Base-by-base conservation (phyloP, 352 stramenopile genomes). In the Globisporangium ultimum region DNA sequence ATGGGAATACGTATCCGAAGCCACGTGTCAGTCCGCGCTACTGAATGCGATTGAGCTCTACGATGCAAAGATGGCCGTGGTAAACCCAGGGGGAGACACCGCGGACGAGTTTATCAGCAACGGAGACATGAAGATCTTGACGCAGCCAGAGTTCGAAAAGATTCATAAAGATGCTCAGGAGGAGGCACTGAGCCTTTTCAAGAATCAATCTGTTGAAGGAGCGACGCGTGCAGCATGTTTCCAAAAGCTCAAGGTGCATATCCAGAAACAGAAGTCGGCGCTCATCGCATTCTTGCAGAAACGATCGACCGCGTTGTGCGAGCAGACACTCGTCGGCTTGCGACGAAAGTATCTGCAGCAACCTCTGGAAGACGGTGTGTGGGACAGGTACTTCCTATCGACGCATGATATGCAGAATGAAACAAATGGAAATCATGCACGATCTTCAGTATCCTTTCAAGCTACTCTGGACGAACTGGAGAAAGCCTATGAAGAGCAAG, bases 1-100 rank as follows among this genome's bases (percentile, higher is more conserved):
- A 14, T 94, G 83, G 83, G 76, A 86, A 58, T 94, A 93, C 40
- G 85, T 94, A 14, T 84, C 78, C 4, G 83, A 94, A 53, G 83
- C 82, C 24, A 91, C 85, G 6, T 91, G 81, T 24, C 78, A 89
- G 53, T 70, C 72, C 10, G 83, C 83, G 24, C 65, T 87, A 43
- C 55, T 74, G 24, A 67, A 66, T 51, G 79, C 85, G 2, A 71
- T 84, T 17, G 72, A 80, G 18, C 53, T 74, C 18, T 95, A 91
- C 52, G 81, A 94, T 38, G 42, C 52, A 2, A 32, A 66, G 18
- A 89, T 93, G 62, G 63, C 62, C 3, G 60, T 59, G 6, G 67
- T 70, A 0, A 70, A 62, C 12, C 60, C 57, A 36, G 48, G 65
- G 67, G 32, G 18, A 38, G 5, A 64, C 60, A 7, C 2, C 9